These are phyloP conservation scores for Vitis amurensis DNA, from an alignment of 164 flowering plant genomes.

Conservation along the genomic window DNA sequence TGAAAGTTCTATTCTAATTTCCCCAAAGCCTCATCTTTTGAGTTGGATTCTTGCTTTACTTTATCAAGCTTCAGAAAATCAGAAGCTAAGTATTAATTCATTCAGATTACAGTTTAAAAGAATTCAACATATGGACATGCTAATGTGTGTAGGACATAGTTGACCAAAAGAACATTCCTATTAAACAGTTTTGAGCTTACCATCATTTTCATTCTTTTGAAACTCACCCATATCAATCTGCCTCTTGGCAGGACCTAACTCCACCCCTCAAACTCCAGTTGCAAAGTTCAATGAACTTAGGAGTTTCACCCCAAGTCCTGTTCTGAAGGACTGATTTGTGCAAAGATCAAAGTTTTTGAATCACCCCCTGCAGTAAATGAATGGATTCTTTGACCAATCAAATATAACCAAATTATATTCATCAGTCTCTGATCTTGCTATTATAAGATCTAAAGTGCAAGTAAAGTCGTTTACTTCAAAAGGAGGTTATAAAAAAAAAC, in stretches of 20 bases:
- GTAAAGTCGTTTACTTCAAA: no score
- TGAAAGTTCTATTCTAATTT: conserved; percentile 67
- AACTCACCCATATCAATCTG: conserved; percentile 68
- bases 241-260: conserved; percentile 79
- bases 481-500: no score
- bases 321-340: conserved; percentile 85
- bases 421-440: no score
- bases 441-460: no score
- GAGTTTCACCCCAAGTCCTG: conserved; percentile 69
- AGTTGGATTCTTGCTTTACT: conserved; percentile 56
- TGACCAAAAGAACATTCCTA: not conserved
- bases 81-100: not conserved
- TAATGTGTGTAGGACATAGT: not conserved
- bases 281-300: conserved; percentile 85
- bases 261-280: conserved; percentile 81
- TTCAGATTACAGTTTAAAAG: not conserved
- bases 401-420: not conserved
- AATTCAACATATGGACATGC: not conserved
- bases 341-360: conserved; percentile 82
- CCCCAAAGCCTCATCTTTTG: conserved; percentile 63
- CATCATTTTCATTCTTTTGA: conserved; percentile 64
- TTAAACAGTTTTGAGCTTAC: conserved; percentile 27
- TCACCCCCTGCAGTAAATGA: conserved; percentile 62
- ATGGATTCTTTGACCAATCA: not conserved
- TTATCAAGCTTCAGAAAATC: conserved; percentile 60